Evolutionary conservation across 257 asterid species (phyloP).

Genomic region (Buddleja alternifolia): DNA sequence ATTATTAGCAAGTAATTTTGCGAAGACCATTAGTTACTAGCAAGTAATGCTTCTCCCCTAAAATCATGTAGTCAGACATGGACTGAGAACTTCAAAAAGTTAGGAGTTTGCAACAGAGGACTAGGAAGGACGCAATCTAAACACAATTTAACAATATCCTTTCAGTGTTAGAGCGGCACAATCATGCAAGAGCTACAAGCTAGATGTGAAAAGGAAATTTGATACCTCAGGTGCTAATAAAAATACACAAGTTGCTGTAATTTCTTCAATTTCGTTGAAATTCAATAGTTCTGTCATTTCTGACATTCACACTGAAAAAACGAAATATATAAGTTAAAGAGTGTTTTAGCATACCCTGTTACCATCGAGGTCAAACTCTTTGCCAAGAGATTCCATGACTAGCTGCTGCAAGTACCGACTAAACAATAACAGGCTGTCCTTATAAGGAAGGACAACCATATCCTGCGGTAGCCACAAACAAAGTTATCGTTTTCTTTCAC

Average conservation of each 20-base stretch:
- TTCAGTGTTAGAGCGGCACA: no score
- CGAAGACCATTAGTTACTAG: no score
- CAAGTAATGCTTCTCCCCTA: no score
- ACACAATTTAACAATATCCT: no score
- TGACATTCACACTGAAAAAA: not conserved
- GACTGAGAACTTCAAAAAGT: no score
- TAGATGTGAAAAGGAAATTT: no score
- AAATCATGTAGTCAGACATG: no score
- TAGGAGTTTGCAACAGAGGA: no score
- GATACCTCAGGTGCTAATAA: no score
- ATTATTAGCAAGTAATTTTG: no score
- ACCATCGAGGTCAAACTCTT: slow-evolving; percentile 96
- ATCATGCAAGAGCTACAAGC: no score
- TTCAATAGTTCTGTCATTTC: not conserved
- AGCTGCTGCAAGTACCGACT: slow-evolving; percentile 97
- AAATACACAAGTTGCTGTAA: slow-evolving; percentile 19
- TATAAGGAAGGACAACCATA: slow-evolving; percentile 99
- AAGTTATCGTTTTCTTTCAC: slow-evolving; percentile 16
- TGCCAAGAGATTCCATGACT: slow-evolving; percentile 99
- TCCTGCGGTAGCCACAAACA: slow-evolving; percentile 61
- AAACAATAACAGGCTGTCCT: slow-evolving; percentile 90
- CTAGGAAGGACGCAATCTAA: no score
- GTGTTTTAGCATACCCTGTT: slow-evolving; percentile 66
- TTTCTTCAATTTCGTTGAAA: not conserved
- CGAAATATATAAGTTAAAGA: slow-evolving; percentile 10